phyloP scores from a whole-genome alignment of 768 basidiomycete genomes.

The Agrocybe chaxingu region DNA sequence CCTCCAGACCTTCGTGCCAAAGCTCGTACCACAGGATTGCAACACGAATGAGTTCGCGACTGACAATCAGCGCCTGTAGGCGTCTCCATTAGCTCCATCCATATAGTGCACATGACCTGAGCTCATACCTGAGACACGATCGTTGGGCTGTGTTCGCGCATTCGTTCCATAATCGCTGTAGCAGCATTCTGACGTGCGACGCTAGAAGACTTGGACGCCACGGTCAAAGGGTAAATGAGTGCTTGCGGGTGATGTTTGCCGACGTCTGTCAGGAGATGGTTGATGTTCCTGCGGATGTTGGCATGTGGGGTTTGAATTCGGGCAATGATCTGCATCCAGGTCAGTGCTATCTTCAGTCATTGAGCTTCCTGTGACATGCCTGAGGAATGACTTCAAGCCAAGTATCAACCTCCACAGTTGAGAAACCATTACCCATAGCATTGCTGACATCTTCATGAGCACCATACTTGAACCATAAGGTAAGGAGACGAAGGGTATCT shows the following conservation, averaged over 20 bases:
- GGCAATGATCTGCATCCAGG: conserved; percentile 78
- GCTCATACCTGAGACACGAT: conserved; percentile 80
- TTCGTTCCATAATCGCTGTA: conserved; percentile 81
- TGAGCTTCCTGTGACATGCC: conserved; percentile 47
- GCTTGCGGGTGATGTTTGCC: conserved; percentile 98
- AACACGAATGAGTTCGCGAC: conserved; percentile 92
- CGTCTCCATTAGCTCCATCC: not conserved
- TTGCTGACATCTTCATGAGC: conserved; percentile 85
- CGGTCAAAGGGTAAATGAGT: conserved; percentile 91
- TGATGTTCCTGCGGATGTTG: conserved; percentile 86
- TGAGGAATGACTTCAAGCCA: conserved; percentile 99
- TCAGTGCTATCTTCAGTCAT: not conserved
- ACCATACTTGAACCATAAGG: conserved; percentile 98
- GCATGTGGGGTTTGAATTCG: conserved; percentile 92
- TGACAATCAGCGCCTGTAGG: conserved; percentile 76
- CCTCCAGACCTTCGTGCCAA: conserved; percentile 98
- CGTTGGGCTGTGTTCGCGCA: conserved; percentile 84
- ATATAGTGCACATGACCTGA: not conserved
- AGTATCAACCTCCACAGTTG: conserved; percentile 89
- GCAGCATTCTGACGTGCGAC: conserved; percentile 79
- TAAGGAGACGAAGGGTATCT: conserved; percentile 89
- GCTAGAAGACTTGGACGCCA: conserved; percentile 95
- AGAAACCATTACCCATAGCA: conserved; percentile 85
- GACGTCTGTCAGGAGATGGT: conserved; percentile 83
- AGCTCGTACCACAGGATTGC: conserved; percentile 99